These are phyloP conservation scores for Phytophthora niederhauseri DNA, from an alignment of 352 stramenopile genomes.

Conservation along the genomic window DNA sequence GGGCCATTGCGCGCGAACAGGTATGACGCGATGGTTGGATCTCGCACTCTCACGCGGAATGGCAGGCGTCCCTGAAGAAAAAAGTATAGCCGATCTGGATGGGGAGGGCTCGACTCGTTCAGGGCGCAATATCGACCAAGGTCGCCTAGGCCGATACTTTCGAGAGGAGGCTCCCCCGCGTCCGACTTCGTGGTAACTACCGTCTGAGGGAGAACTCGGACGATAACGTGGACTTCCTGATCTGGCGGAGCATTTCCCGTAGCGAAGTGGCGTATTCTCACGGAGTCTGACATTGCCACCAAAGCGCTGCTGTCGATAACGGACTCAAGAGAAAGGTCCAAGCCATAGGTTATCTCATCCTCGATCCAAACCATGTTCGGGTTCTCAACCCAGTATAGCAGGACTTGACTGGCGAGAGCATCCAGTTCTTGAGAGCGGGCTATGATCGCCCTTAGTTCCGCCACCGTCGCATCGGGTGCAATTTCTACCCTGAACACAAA, in stretches of 20 bases:
- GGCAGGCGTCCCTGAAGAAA: not conserved
- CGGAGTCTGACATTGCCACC: not conserved
- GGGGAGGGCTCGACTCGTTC: not conserved
- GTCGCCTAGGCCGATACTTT: not conserved
- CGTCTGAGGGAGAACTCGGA: not conserved
- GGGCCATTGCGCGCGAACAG: not conserved
- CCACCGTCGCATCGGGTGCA: not conserved
- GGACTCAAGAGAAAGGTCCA: not conserved
- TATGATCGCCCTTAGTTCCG: not conserved
- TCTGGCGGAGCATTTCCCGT: not conserved
- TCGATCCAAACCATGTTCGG: not conserved
- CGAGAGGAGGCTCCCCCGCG: not conserved
- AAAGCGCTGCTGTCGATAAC: not conserved
- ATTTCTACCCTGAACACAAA: not conserved
- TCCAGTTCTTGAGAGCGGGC: not conserved
- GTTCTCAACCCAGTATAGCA: not conserved
- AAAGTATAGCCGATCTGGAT: not conserved
- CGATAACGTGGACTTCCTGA: not conserved
- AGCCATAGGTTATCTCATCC: not conserved
- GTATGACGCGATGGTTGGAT: not conserved
- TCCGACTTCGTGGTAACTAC: not conserved
- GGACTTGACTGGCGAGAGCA: not conserved
- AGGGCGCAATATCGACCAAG: not conserved
- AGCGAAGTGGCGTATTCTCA: not conserved
- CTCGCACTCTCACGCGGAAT: not conserved